Percentiles rank a stretch among this genome's conserved stretches.
These are phyloP conservation scores for Chrysoporthe austroafricana DNA, from an alignment of 2,329 filamentous ascomycete species.

Conservation along the genomic window DNA sequence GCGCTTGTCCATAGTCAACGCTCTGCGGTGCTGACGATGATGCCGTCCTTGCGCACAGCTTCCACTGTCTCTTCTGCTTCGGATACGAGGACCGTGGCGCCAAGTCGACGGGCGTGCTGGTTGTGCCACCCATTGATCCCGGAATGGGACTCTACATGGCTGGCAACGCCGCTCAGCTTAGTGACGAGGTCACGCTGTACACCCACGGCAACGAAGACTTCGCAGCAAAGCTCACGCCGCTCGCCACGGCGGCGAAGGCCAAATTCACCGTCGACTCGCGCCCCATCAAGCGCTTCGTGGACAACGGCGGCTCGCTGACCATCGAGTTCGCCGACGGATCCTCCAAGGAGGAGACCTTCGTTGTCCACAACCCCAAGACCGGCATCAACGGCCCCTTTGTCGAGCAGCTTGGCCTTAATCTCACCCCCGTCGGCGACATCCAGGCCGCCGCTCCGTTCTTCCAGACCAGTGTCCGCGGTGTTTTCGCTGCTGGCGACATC, in stretches of 20 bases:
- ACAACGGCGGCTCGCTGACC: neutral
- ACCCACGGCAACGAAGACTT: conserved; percentile 17
- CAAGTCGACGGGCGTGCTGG: conserved; percentile 46
- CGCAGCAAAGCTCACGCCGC: conserved; percentile 10
- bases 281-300: neutral
- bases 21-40: too few species aligned
- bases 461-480: conserved; percentile 19
- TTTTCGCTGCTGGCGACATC: conserved; percentile 18
- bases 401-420: conserved; percentile 17
- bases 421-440: conserved; percentile 16
- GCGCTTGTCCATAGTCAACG: too few species aligned
- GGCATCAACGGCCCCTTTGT: conserved; percentile 18
- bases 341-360: conserved; percentile 15
- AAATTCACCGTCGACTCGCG: conserved; percentile 19
- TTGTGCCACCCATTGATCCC: neutral
- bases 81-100: conserved; percentile 60
- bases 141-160: neutral
- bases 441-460: conserved; percentile 14
- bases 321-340: conserved; percentile 19
- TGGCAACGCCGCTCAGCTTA: conserved; percentile 11
- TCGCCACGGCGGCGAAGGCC: neutral
- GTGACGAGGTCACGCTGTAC: conserved; percentile 10
- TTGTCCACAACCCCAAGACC: conserved; percentile 20
- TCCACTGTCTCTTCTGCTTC: conserved; percentile 64
- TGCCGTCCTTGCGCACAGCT: conserved; percentile 40